Evolutionary conservation across 2,329 filamentous ascomycete species (phyloP).

Genomic region (Fusarium sororula): DNA sequence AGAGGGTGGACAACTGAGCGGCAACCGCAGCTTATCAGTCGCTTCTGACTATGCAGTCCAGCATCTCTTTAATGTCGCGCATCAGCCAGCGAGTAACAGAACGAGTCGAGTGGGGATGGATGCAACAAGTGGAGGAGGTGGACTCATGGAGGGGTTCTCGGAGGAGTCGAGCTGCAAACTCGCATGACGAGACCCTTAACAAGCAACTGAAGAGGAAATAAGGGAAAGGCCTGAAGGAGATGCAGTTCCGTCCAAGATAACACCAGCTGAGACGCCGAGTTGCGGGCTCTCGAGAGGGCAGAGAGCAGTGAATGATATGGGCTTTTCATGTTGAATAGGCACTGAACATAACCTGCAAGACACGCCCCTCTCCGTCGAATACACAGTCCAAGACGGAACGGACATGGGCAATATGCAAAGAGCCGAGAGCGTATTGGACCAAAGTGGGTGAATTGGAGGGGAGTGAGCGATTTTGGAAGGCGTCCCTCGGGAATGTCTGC

Average conservation of each 20-base stretch:
- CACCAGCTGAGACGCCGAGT: constrained; percentile 3
- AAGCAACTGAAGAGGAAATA: not conserved
- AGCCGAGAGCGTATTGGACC: constrained; percentile 28
- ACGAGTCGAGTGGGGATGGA: constrained; percentile 35
- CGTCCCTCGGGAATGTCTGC: constrained; percentile 30
- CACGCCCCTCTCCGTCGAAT: constrained; percentile 24
- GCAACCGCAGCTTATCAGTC: constrained; percentile 44
- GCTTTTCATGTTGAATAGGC: constrained; percentile 17
- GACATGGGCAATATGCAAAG: constrained; percentile 24
- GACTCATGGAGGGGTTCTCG: constrained; percentile 38
- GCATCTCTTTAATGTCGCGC: constrained; percentile 39
- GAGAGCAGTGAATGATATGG: constrained; percentile 12
- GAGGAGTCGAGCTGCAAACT: constrained; percentile 35
- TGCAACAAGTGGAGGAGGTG: constrained; percentile 38
- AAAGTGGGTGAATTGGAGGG: constrained; percentile 17
- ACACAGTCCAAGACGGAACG: not conserved
- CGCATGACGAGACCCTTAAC: constrained; percentile 26
- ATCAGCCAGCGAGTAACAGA: constrained; percentile 37
- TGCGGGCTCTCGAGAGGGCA: constrained; percentile 1
- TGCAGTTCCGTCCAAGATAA: constrained; percentile 16
- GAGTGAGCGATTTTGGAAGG: constrained; percentile 37
- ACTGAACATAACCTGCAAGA: not conserved
- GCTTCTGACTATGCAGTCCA: constrained; percentile 36
- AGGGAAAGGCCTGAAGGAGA: constrained; percentile 9
- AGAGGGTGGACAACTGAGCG: constrained; percentile 39